These are phyloP conservation scores for Starmerella tilneyi DNA, from an alignment of 805 yeast genomes.

Conservation along the genomic window DNA sequence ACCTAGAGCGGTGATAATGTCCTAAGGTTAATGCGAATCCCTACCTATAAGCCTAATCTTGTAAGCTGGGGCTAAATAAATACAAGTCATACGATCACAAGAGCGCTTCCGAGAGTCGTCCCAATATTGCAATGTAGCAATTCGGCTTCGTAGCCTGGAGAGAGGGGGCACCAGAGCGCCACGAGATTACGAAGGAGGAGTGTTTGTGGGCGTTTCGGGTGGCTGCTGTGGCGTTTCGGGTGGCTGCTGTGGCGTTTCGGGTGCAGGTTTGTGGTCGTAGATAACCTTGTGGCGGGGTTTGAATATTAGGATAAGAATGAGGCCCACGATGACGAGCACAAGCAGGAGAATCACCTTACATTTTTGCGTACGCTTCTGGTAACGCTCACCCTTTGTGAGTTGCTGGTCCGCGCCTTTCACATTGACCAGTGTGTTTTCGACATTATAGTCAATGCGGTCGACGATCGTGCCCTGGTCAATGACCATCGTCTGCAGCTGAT, in stretches of 20 bases:
- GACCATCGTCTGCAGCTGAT: constrained; percentile 82
- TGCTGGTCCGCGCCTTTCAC: constrained; percentile 70
- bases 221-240: too few relatives aligned
- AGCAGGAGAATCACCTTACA: constrained; percentile 77
- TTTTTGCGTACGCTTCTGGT: constrained; percentile 82
- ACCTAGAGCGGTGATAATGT: too few relatives aligned
- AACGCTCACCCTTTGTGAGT: constrained; percentile 59
- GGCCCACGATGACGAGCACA: constrained; percentile 56
- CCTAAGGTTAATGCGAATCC: not conserved
- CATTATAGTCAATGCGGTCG: constrained; percentile 87
- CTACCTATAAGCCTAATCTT: not conserved
- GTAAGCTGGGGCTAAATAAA: not conserved
- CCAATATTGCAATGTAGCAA: too few relatives aligned
- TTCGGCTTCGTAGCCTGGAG: too few relatives aligned
- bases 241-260: not conserved
- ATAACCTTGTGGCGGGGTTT: constrained; percentile 32
- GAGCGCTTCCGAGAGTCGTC: too few relatives aligned
- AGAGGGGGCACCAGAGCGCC: too few relatives aligned
- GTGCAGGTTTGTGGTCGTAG: constrained; percentile 14
- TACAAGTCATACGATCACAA: not conserved
- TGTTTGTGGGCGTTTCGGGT: too few relatives aligned
- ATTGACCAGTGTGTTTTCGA: constrained; percentile 67
- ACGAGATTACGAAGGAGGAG: too few relatives aligned
- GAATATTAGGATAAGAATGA: constrained; percentile 58
- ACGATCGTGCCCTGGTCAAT: constrained; percentile 92